phyloP scores from a whole-genome alignment of 306 rosid species.

The Cotoneaster glaucophyllus region DNA sequence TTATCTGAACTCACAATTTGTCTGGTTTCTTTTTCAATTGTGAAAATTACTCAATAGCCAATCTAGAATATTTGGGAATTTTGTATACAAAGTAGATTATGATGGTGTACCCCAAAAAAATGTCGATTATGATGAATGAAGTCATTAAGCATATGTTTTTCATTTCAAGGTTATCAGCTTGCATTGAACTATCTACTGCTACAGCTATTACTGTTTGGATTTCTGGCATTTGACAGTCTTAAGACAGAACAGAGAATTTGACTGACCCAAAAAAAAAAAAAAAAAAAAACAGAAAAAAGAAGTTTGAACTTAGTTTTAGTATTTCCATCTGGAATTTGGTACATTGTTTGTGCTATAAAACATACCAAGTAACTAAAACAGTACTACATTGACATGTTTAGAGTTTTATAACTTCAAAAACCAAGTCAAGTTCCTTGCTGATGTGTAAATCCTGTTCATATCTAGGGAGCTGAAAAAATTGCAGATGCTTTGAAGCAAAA shows the following conservation, averaged over 20 bases:
- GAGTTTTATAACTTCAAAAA: background rate
- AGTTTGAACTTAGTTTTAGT: background rate
- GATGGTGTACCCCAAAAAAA: background rate
- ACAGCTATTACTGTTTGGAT: background rate
- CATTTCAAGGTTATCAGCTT: background rate
- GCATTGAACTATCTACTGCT: background rate
- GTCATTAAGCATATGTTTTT: background rate
- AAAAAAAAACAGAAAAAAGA: background rate
- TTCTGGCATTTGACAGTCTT: background rate
- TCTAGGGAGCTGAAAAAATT: constrained; percentile 81
- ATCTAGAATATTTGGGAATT: background rate
- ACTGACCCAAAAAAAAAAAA: background rate
- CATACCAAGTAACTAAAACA: background rate
- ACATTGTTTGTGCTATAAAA: background rate
- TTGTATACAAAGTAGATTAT: background rate
- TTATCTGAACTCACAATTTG: background rate
- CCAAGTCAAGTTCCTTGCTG: background rate
- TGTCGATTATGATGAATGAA: background rate
- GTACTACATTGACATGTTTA: background rate
- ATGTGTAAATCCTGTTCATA: background rate
- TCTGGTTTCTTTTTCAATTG: background rate
- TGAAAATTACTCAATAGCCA: background rate
- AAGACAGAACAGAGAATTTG: background rate
- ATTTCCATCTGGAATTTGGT: background rate
- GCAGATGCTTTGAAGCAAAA: constrained; percentile 90